Base-by-base conservation (phyloP, 176 grass and related monocot genomes). In the Rhipidocladum racemiflorum region DNA sequence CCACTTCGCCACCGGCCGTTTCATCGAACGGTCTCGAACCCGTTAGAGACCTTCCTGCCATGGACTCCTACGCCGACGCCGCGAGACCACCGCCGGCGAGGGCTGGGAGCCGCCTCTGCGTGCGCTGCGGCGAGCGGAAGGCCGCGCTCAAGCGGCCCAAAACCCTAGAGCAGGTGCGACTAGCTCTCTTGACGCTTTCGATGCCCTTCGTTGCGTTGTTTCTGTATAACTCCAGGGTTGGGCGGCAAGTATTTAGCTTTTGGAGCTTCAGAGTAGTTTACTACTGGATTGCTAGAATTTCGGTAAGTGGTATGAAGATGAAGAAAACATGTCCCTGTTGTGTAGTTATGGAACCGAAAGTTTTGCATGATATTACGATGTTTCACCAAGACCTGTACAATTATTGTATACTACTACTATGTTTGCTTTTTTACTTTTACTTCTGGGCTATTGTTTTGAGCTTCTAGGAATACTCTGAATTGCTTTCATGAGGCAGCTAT, bases 71-170 rank as follows among this genome's bases (percentile, higher is more conserved):
- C 13, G 35, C 54, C 48, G 43, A 54, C 51, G 20, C 50, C 7
- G 18, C 20, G 20, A n/a, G 51, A 54, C 7, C 18, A 54, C 7
- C 54, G n/a, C 76, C 71, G 10, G 4, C 71, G 18, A 85, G 82
- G 63, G 82, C 86, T 4, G 61, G 51, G 66, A 88, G 59, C 59
- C 92, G 71, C 65, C 85, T 90, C 39, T 98, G 90, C 78, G 80
- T 70, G 21, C 63, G 87, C 65, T 99, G 91, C 68, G 83, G 85
- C 72, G 82, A 99, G 87, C 78, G 74, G 68, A 93, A 90, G 87
- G 88, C 96, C 11, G 88, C 85, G 42, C 66, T 98, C 65, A 98
- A 91, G 80, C 87, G 89, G 18, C 92, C 92, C 62, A 99, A 99
- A 93, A 95, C 96, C 76, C 75, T 94, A 86, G 89, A 97, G 77